Percentiles rank a stretch among this genome's conserved stretches.
phyloP scores from a whole-genome alignment of 2,329 filamentous ascomycete genomes.

The Epichloe bromicola region DNA sequence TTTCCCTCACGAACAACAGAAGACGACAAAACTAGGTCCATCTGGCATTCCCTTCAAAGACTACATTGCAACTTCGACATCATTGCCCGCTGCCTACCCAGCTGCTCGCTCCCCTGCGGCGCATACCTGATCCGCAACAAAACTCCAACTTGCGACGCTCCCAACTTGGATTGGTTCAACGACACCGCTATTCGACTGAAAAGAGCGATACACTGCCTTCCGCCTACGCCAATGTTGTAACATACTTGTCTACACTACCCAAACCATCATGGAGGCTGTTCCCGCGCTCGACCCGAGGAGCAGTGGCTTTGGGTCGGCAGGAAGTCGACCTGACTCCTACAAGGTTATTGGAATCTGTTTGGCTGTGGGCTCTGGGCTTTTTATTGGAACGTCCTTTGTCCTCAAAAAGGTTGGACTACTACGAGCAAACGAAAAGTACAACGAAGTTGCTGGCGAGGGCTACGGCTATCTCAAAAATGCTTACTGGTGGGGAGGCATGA shows the following conservation, averaged over 20 bases:
- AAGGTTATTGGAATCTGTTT: slow-evolving; percentile 80
- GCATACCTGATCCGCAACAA: neutral
- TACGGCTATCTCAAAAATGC: slow-evolving; percentile 94
- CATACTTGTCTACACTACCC: neutral
- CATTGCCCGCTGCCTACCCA: neutral
- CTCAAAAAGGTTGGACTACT: slow-evolving; percentile 88
- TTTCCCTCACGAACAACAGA: neutral
- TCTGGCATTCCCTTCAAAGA: neutral
- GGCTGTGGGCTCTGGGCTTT: slow-evolving; percentile 75
- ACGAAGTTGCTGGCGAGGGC: slow-evolving; percentile 88
- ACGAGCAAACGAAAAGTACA: slow-evolving; percentile 89
- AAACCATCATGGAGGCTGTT: neutral
- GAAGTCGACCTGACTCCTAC: slow-evolving; percentile 33
- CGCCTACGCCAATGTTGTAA: neutral
- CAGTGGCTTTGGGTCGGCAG: neutral
- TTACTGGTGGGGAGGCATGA: slow-evolving; percentile 96
- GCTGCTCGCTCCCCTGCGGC: too few relatives aligned
- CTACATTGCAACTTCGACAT: neutral
- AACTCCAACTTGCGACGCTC: neutral
- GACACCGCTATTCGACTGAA: neutral
- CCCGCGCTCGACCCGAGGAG: neutral
- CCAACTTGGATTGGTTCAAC: neutral
- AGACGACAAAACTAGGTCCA: too few relatives aligned
- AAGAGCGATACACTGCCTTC: neutral
- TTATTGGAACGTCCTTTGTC: slow-evolving; percentile 92